Percentiles rank a stretch among this genome's conserved stretches.
phyloP scores from a whole-genome alignment of 140 eudicot genomes.

The Cichorium intybus region DNA sequence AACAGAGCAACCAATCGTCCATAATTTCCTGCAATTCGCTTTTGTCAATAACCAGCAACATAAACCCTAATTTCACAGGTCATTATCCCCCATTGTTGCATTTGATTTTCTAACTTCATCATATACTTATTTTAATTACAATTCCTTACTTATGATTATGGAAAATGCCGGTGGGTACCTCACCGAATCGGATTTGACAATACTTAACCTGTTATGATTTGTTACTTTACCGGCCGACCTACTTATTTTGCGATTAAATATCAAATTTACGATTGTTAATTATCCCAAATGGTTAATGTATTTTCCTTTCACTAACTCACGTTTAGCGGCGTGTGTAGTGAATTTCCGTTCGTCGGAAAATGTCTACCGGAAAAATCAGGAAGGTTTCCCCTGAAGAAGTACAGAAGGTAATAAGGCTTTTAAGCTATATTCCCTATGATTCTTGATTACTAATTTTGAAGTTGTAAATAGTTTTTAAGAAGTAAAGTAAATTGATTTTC shows the following conservation, averaged over 20 bases:
- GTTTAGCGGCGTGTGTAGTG: background rate
- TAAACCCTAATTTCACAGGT: no score
- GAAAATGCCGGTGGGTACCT: background rate
- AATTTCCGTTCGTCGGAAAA: background rate
- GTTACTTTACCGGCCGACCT: background rate
- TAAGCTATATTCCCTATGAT: background rate
- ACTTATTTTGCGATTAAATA: background rate
- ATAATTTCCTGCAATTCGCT: background rate
- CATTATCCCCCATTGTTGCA: background rate
- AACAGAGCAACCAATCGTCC: background rate
- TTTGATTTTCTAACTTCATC: no score
- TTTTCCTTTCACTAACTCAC: background rate
- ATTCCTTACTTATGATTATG: background rate
- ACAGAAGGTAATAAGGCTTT: conserved; percentile 39
- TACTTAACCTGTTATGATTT: background rate
- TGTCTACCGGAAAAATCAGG: conserved; percentile 45
- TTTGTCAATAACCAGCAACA: no score
- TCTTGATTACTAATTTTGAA: background rate
- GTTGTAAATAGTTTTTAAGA: no score
- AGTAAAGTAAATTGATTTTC: no score
- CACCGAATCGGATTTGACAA: background rate
- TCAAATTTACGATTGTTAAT: no score
- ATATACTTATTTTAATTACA: no score
- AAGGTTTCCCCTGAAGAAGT: conserved; percentile 38
- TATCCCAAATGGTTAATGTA: background rate